Evolutionary conservation across 305 asterid species (phyloP).

Genomic region (Striga hermonthica): DNA sequence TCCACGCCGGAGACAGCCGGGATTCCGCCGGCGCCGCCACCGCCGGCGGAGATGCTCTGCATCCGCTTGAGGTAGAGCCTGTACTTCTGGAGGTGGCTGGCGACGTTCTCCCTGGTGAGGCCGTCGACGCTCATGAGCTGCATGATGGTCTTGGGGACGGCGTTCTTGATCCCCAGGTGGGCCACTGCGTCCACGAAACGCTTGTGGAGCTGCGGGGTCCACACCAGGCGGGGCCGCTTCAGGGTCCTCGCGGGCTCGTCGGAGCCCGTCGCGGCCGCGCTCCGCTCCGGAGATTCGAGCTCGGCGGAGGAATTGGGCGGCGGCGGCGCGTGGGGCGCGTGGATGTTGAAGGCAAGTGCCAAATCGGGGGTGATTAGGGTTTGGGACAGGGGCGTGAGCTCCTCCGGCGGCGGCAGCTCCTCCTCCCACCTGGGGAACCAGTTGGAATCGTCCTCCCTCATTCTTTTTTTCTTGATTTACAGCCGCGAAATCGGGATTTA

Average conservation of each 20-base stretch:
- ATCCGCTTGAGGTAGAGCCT: conserved; percentile 47
- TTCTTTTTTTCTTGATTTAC: neutral
- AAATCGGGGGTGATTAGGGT: conserved; percentile 46
- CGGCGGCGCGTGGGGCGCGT: conserved; percentile 18
- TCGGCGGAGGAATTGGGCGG: conserved; percentile 31
- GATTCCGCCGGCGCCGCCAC: conserved; percentile 20
- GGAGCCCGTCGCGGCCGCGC: conserved; percentile 19
- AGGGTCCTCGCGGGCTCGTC: conserved; percentile 50
- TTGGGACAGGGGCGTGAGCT: conserved; percentile 44
- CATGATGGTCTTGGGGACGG: conserved; percentile 38
- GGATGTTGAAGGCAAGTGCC: conserved; percentile 47
- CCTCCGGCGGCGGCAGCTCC: conserved; percentile 46
- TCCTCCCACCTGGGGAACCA: conserved; percentile 56
- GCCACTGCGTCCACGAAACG: conserved; percentile 57
- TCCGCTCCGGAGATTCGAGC: conserved; percentile 32
- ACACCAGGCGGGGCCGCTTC: conserved; percentile 50
- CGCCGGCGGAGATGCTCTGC: conserved; percentile 36
- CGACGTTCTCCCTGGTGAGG: conserved; percentile 49
- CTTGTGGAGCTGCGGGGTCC: conserved; percentile 60
- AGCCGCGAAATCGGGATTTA: too few relatives aligned
- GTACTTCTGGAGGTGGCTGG: conserved; percentile 52
- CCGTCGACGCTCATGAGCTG: conserved; percentile 59
- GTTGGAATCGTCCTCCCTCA: conserved; percentile 1
- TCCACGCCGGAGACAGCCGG: conserved; percentile 21
- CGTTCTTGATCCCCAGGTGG: conserved; percentile 48